Evolutionary conservation across 257 asterid genomes (phyloP), one percentile per base, ranked within the genome.

Genomic region (Dorcoceras hygrometricum): DNA sequence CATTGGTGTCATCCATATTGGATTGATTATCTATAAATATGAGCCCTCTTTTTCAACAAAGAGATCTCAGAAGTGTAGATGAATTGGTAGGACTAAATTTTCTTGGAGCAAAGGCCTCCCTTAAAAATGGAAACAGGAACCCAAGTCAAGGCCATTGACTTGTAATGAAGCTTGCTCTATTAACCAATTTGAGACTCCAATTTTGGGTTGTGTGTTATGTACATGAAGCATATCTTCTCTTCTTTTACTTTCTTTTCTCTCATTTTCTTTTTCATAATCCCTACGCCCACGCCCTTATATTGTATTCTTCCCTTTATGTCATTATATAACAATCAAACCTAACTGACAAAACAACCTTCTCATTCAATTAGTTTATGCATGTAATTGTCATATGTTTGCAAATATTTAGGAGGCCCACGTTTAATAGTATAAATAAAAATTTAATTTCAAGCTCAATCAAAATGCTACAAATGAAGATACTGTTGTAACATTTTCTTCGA

Each of bases 291-390:
- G 68, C 79, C 78, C 74, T 63, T 75, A 74, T 26, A 69, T 75
- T 70, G 84, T 79, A 69, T 73, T 76, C 75, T 82, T 48, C 65
- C 59, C 58, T 70, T 78, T 74, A 64, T 78, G 74, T 75, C 69
- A 74, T 74, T 54, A 23, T 72, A 68, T 43, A 43, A 43, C 73
- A 73, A 73, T 65, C 83, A 79, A 77, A 75, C 63, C 81, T 75
- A 85, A 32, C 71, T 71, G 95, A 85, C 97, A 90, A 84, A 81
- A 61, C 83, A 84, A 74, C 72, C 81, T 74, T 90, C 88, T 73
- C 65, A 43, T 62, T 28, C 34, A 23, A 77, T 66, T 77, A 54
- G 50, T 86, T 23, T 75, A 34, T 50, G 7, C 8, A 55, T 51
- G 58, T n/a, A 26, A 26, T 58, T 20, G 31, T 57, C 63, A 72